These are phyloP conservation scores for Coleophoma eucalyptorum DNA, from an alignment of 2,329 filamentous ascomycete species.

Conservation along the genomic window DNA sequence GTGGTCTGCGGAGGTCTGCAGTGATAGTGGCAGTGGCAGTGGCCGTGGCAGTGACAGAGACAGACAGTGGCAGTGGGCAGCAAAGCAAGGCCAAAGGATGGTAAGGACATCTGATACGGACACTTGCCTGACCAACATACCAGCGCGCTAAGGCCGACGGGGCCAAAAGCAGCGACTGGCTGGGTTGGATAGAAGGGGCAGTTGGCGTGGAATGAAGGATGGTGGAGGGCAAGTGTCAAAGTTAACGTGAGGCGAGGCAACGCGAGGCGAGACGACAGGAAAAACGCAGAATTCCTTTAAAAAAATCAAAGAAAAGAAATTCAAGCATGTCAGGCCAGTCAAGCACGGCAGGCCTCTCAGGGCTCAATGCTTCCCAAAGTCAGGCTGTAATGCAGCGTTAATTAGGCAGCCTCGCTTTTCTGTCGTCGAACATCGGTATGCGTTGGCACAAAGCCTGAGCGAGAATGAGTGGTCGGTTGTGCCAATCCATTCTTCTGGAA, in stretches of 20 bases:
- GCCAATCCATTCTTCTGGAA: too few relatives aligned
- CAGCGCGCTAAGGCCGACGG: slow-evolving; percentile 28
- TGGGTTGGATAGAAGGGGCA: neutral
- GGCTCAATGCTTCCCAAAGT: too few relatives aligned
- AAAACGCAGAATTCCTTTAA: too few relatives aligned
- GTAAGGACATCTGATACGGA: neutral
- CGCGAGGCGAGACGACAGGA: neutral
- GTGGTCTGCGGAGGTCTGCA: neutral
- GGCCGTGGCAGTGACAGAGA: too few relatives aligned
- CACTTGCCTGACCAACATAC: slow-evolving; percentile 23
- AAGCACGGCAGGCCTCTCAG: too few relatives aligned
- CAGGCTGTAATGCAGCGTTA: neutral
- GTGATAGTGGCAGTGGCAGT: too few relatives aligned
- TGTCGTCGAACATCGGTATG: neutral
- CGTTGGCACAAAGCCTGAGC: neutral
- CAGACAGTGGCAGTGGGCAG: too few relatives aligned
- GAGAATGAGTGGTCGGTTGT: too few relatives aligned
- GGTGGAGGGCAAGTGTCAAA: neutral
- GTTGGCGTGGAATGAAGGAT: neutral
- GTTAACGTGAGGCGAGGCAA: neutral
- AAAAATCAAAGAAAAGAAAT: too few relatives aligned
- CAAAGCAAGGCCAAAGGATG: too few relatives aligned
- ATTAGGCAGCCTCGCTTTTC: neutral
- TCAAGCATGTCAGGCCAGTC: too few relatives aligned
- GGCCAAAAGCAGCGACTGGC: slow-evolving; percentile 17